Evolutionary conservation across 441 rosid species (phyloP).

Genomic region (Manihot esculenta): DNA sequence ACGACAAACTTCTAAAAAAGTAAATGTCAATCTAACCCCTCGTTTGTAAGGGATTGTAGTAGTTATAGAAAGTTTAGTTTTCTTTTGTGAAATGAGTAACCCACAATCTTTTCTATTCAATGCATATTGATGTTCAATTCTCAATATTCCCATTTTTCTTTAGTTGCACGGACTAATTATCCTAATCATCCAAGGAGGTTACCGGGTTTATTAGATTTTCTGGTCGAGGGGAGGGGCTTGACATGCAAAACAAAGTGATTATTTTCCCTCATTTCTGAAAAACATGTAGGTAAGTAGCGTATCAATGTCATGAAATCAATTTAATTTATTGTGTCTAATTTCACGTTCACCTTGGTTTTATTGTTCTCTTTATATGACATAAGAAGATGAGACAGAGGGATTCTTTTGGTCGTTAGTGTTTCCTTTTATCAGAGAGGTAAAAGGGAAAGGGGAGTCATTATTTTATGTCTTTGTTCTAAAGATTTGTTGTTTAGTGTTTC

Average conservation of each 20-base stretch:
- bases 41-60: conserved; percentile 54
- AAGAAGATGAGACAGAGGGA: not conserved
- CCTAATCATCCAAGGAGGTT: not conserved
- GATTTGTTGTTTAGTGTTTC: not conserved
- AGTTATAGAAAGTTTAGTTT: conserved; percentile 47
- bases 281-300: not conserved
- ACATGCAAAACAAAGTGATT: not conserved
- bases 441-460: too few relatives aligned
- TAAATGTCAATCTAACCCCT: conserved; percentile 44
- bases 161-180: not conserved
- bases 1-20: conserved; percentile 69
- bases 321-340: not conserved
- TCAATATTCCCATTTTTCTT: conserved; percentile 1
- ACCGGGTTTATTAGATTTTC: not conserved
- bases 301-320: not conserved
- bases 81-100: conserved; percentile 48
- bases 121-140: conserved; percentile 42
- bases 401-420: not conserved
- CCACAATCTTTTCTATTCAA: conserved; percentile 40
- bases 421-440: too few relatives aligned
- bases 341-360: not conserved
- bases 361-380: conserved; percentile 1
- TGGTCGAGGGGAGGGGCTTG: not conserved
- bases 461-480: too few relatives aligned
- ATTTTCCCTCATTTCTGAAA: not conserved